Evolutionary conservation across 2,329 filamentous ascomycete genomes (phyloP), one percentile per base, ranked within the genome.

Genomic region (Lachnellula cervina): DNA sequence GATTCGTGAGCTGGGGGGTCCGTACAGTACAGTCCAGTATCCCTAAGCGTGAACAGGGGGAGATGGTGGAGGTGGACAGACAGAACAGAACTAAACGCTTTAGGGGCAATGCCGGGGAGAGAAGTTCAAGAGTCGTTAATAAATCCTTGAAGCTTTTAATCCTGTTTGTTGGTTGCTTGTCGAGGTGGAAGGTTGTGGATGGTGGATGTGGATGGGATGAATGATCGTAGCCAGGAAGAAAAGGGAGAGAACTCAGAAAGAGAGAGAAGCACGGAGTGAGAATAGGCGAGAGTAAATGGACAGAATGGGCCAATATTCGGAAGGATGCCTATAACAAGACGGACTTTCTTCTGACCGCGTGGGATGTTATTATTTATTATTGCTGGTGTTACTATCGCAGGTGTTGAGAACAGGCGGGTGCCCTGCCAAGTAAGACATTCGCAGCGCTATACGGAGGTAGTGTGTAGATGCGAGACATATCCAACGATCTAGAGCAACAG

Each of bases 1-100:
- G 38, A 40, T 32, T 40, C 19, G 38, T n/a, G 35, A 43, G 44
- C 21, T 16, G 34, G 37, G 23, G 19, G 42, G 16, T n/a, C n/a
- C n/a, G n/a, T n/a, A n/a, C n/a, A n/a, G n/a, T n/a, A n/a, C n/a
- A n/a, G n/a, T n/a, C n/a, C n/a, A n/a, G n/a, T 9, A n/a, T 42
- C 16, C 38, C 17, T 14, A 35, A 48, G 44, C 19, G 35, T 42
- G 19, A 21, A 44, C 13, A 32, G 34, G 25, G 32, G 35, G 35
- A 51, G 34, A 23, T n/a, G 48, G 21, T 11, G 13, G 47, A n/a
- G n/a, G 38, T 4, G 5, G 44, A 28, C 44, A 35, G 52, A n/a
- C 37, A n/a, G 40, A 34, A 43, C 5, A 19, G 37, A n/a, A 49
- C 52, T 54, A 54, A 28, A 54, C 52, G 52, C 52, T 54, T 54